Conservation (phyloP, 108 stramenopile species). For the Skeletonema marinoi region DNA sequence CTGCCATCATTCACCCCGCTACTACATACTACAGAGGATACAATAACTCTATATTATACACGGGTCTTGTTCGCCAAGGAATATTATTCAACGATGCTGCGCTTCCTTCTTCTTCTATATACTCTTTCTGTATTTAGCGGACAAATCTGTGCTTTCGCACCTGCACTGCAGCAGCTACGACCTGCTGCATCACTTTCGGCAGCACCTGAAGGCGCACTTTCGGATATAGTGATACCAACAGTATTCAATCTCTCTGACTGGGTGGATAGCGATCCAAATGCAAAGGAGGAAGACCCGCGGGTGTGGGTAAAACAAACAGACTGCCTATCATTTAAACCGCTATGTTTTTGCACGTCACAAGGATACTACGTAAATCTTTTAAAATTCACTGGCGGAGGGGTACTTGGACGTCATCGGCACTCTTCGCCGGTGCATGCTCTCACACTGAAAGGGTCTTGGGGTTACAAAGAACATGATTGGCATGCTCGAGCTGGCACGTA, state of each 20-base stretch:
- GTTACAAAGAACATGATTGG: slow-evolving; percentile 80
- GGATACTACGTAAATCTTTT: slow-evolving; percentile 84
- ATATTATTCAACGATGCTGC: no score
- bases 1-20: no score
- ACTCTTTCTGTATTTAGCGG: no score
- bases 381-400: slow-evolving; percentile 64
- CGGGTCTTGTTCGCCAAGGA: no score
- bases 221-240: slow-evolving; percentile 73
- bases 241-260: slow-evolving; percentile 37
- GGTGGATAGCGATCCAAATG: slow-evolving; percentile 7
- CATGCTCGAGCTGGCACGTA: slow-evolving; percentile 67
- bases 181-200: slow-evolving; percentile 6
- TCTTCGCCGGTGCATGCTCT: slow-evolving; percentile 77
- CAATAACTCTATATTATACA: no score
- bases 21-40: no score
- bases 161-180: background rate
- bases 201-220: slow-evolving; percentile 59
- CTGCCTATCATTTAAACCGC: slow-evolving; percentile 71
- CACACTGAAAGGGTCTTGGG: slow-evolving; percentile 75
- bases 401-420: slow-evolving; percentile 73
- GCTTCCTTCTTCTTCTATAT: no score
- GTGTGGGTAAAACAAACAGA: slow-evolving; percentile 84
- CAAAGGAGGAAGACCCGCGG: slow-evolving; percentile 52
- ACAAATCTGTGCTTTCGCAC: background rate
- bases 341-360: slow-evolving; percentile 71